phyloP scores from a whole-genome alignment of 306 rosid species.

The Elaeagnus macrophylla region DNA sequence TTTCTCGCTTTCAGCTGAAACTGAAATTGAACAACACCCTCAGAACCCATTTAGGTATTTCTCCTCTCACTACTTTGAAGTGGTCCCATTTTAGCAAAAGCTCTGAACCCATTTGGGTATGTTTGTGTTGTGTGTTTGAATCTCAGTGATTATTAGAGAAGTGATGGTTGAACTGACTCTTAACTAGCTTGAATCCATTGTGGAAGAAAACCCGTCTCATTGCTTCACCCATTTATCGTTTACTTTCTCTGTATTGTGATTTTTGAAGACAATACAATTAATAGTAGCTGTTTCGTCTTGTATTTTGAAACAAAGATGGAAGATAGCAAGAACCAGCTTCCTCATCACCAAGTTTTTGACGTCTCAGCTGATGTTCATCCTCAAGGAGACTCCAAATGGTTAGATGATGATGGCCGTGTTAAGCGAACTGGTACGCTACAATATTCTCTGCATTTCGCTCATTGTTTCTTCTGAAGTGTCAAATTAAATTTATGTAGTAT shows the following conservation, averaged over 20 bases:
- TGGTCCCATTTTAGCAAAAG: neutral
- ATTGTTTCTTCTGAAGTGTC: neutral
- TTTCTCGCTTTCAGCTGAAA: too few relatives aligned
- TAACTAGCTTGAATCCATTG: slow-evolving; percentile 1
- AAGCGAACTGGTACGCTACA: slow-evolving; percentile 55
- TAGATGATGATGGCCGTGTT: slow-evolving; percentile 81
- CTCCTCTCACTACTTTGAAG: neutral
- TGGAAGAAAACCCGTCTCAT: neutral
- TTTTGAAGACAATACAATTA: neutral
- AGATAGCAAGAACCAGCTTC: slow-evolving; percentile 29
- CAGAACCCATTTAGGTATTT: too few relatives aligned
- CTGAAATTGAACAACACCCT: too few relatives aligned
- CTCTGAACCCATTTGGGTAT: neutral
- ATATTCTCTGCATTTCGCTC: neutral
- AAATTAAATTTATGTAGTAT: too few relatives aligned
- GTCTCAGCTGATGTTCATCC: slow-evolving; percentile 32
- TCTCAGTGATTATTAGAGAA: neutral
- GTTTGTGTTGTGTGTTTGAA: slow-evolving; percentile 13
- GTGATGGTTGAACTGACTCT: slow-evolving; percentile 1
- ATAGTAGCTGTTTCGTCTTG: neutral
- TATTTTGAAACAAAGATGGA: slow-evolving; percentile 33
- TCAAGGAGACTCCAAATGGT: slow-evolving; percentile 48
- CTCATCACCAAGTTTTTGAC: slow-evolving; percentile 41
- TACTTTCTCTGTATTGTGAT: neutral
- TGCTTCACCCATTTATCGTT: neutral